phyloP scores from a whole-genome alignment of 164 flowering plant species.

The Amborella trichopoda region DNA sequence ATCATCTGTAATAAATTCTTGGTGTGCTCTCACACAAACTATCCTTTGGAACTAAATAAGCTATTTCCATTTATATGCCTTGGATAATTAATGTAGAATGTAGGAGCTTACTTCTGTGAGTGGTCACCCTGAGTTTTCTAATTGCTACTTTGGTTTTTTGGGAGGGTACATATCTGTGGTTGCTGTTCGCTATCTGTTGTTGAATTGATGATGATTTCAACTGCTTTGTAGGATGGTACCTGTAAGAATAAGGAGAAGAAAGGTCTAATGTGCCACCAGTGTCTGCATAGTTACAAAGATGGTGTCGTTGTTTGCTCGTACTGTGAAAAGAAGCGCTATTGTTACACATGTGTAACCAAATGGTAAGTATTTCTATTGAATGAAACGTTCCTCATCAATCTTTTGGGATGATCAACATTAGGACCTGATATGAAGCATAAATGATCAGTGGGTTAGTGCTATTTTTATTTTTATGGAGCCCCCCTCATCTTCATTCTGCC shows the following conservation, averaged over 20 bases:
- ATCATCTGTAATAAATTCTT: too few species aligned
- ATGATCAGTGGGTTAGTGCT: too few species aligned
- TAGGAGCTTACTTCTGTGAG: too few species aligned
- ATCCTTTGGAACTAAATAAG: neutral
- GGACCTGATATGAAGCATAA: neutral
- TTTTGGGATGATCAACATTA: neutral
- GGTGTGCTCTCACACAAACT: too few species aligned
- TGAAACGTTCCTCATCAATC: neutral
- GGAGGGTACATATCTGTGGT: neutral
- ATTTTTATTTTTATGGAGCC: too few species aligned
- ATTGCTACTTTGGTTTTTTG: neutral
- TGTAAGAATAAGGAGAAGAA: constrained; percentile 1
- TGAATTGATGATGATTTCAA: neutral
- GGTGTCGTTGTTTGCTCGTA: constrained; percentile 8
- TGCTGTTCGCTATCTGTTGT: too few species aligned
- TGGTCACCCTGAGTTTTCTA: too few species aligned
- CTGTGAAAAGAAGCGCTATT: constrained; percentile 11
- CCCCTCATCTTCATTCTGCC: too few species aligned
- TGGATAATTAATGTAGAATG: too few species aligned
- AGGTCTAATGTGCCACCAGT: constrained; percentile 12
- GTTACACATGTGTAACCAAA: constrained; percentile 3
- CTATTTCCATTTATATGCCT: neutral
- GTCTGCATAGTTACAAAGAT: constrained; percentile 10
- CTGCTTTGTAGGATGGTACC: constrained; percentile 3
- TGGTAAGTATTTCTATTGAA: constrained; percentile 5